A percentile compares a stretch with the other conserved stretches of the same genome.
phyloP scores from a whole-genome alignment of 805 yeast species.

The Saccharomycopsis microspora region DNA sequence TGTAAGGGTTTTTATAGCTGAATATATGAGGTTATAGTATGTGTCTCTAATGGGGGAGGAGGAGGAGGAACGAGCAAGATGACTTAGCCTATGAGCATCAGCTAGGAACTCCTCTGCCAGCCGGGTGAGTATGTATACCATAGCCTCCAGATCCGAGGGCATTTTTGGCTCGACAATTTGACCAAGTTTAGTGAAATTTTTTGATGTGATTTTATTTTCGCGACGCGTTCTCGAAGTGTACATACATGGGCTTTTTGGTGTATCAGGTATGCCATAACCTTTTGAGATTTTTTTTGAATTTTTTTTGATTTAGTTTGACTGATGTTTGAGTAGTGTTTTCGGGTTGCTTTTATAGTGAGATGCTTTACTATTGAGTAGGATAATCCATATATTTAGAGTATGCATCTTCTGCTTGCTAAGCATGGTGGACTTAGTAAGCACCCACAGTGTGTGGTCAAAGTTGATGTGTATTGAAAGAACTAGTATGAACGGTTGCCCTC shows the following conservation, averaged over 20 bases:
- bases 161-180: background rate
- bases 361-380: no score
- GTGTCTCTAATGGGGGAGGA: background rate
- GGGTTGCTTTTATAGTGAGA: no score
- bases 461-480: no score
- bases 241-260: background rate
- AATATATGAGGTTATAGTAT: slow-evolving; percentile 9
- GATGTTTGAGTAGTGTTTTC: no score
- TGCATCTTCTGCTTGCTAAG: no score
- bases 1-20: slow-evolving; percentile 12
- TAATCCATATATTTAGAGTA: no score
- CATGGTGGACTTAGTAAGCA: no score
- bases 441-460: no score
- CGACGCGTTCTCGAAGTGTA: no score
- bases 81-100: slow-evolving; percentile 6
- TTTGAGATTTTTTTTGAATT: background rate
- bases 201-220: no score
- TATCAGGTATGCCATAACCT: background rate
- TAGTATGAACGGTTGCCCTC: no score
- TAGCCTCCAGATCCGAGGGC: slow-evolving; percentile 4
- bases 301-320: background rate
- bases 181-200: background rate
- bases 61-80: background rate
- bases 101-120: slow-evolving; percentile 6
- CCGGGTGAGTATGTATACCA: slow-evolving; percentile 3